phyloP scores from a whole-genome alignment of 306 rosid genomes.

The Trifolium fragiferum region DNA sequence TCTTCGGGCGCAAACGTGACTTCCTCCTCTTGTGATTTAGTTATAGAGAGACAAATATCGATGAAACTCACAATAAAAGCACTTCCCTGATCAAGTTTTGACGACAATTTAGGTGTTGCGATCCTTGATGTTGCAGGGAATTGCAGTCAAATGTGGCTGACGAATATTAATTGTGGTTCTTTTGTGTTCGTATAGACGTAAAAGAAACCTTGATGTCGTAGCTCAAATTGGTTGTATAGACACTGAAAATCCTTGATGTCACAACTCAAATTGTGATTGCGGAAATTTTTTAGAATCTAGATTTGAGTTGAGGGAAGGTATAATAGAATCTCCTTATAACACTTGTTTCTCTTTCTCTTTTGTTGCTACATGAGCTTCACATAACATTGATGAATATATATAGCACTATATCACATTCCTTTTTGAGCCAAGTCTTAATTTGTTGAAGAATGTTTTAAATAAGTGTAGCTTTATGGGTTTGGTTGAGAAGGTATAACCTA shows the following conservation, averaged over 20 bases:
- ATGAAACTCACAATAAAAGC: slow-evolving; percentile 35
- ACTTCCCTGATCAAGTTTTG: slow-evolving; percentile 25
- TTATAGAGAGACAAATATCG: slow-evolving; percentile 22
- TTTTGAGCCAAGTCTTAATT: slow-evolving; percentile 2
- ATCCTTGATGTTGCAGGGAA: background rate
- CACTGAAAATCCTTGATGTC: background rate
- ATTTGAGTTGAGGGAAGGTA: slow-evolving; percentile 19
- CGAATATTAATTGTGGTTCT: background rate
- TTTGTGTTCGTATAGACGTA: background rate
- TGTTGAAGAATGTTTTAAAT: slow-evolving; percentile 29
- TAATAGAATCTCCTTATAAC: slow-evolving; percentile 34
- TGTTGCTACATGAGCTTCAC: slow-evolving; percentile 16
- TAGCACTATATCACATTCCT: slow-evolving; percentile 29
- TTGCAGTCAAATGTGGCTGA: background rate
- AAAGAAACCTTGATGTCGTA: background rate
- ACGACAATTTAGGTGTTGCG: background rate
- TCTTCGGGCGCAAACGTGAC: slow-evolving; percentile 15
- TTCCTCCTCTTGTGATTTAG: background rate
- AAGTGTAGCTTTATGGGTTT: slow-evolving; percentile 34
- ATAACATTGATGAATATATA: background rate
- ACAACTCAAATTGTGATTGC: background rate
- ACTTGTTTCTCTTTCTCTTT: slow-evolving; percentile 31
- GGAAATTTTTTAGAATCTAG: background rate
- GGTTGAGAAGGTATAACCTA: slow-evolving; percentile 51
- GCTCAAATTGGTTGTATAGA: background rate